A percentile compares a stretch with the other conserved stretches of the same genome.
Conservation (phyloP, 1,284 basidiomycete species). For the Trametes polyzona region DNA sequence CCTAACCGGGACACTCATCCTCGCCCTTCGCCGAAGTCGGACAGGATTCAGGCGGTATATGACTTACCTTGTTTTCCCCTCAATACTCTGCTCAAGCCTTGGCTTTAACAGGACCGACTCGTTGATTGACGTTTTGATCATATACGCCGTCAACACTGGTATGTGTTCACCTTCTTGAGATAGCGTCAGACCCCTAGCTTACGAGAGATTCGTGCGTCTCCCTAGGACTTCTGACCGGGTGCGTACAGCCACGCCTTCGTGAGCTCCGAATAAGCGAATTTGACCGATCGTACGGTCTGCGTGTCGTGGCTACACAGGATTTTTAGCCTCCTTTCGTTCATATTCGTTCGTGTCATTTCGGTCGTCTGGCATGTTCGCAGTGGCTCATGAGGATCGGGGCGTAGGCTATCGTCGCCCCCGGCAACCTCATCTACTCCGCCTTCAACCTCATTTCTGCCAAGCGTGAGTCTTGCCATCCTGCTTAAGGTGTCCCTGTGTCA, state of each 20-base stretch:
- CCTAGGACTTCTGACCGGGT: neutral
- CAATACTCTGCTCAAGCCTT: too few relatives aligned
- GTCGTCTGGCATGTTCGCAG: too few relatives aligned
- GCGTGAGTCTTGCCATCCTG: neutral
- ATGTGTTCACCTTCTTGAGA: slow-evolving; percentile 35
- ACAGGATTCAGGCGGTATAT: slow-evolving; percentile 14
- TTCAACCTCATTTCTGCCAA: neutral
- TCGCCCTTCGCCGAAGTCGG: slow-evolving; percentile 4
- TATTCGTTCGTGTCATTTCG: slow-evolving; percentile 38
- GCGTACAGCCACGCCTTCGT: neutral
- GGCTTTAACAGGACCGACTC: slow-evolving; percentile 1
- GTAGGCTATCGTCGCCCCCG: neutral
- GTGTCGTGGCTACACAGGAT: too few relatives aligned
- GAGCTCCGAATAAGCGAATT: too few relatives aligned
- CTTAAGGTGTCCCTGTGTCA: neutral
- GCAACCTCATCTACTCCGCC: neutral
- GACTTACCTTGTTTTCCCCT: neutral
- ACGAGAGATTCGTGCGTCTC: too few relatives aligned
- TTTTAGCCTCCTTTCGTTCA: slow-evolving; percentile 46
- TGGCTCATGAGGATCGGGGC: neutral
- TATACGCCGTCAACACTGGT: slow-evolving; percentile 36
- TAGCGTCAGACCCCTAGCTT: neutral
- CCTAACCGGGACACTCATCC: slow-evolving; percentile 4
- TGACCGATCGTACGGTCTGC: too few relatives aligned
- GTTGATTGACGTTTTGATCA: neutral